A percentile compares a stretch with the other conserved stretches of the same genome.
These are phyloP conservation scores for Heliocybe sulcata DNA, from an alignment of 1,284 basidiomycete species.

Conservation along the genomic window DNA sequence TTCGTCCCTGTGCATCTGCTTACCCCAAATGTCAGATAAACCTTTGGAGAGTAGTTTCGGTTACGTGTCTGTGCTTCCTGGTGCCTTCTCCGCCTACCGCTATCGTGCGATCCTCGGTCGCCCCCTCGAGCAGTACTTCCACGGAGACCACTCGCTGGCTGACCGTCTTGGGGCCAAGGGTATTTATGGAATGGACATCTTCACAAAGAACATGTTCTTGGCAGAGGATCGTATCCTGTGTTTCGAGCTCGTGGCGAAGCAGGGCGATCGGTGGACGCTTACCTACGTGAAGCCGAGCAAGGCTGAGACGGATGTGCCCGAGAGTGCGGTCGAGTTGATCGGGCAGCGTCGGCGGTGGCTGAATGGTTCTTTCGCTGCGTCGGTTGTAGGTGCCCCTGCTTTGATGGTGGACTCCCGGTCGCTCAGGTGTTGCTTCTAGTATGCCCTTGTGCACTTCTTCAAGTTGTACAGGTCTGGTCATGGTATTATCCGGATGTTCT, in stretches of 20 bases:
- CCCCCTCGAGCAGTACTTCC: conserved; percentile 96
- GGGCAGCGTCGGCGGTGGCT: conserved; percentile 94
- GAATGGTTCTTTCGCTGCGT: conserved; percentile 96
- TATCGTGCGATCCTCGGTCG: conserved; percentile 88
- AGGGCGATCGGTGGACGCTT: conserved; percentile 80
- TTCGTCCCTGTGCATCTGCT: conserved; percentile 5
- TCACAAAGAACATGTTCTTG: conserved; percentile 95
- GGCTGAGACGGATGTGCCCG: conserved; percentile 93
- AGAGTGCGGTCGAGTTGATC: conserved; percentile 86
- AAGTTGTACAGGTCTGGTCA: conserved; percentile 83
- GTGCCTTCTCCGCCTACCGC: conserved; percentile 94
- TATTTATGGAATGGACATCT: conserved; percentile 97
- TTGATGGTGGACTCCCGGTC: background rate
- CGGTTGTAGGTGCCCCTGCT: conserved; percentile 54
- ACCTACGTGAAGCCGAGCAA: conserved; percentile 95
- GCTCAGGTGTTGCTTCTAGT: conserved; percentile 32
- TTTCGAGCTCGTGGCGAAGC: conserved; percentile 94
- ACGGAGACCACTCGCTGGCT: conserved; percentile 93
- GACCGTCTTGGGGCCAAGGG: conserved; percentile 91
- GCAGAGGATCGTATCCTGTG: conserved; percentile 95
- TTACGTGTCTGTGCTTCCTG: conserved; percentile 92
- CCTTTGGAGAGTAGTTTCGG: conserved; percentile 94
- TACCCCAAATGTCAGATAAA: conserved; percentile 50
- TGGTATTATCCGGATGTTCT: conserved; percentile 85
- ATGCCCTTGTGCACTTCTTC: conserved; percentile 93